Evolutionary conservation across 1,139 yeast genomes (phyloP).

Genomic region (Hansenula lynferdii): DNA sequence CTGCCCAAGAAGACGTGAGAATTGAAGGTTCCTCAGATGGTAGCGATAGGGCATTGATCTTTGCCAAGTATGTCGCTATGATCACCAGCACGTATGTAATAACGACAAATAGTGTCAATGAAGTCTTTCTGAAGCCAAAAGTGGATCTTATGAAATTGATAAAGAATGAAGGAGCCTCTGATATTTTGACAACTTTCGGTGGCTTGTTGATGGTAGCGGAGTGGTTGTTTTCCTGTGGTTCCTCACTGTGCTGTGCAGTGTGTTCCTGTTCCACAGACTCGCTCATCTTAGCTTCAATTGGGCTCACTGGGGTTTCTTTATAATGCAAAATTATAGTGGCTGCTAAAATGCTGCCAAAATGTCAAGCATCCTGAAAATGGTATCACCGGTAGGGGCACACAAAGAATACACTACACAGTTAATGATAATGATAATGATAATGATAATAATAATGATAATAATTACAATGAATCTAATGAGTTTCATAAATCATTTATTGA

Average conservation of each 20-base stretch:
- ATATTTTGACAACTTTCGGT: neutral
- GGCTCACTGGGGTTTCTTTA: neutral
- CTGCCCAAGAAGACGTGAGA: slow-evolving; percentile 56
- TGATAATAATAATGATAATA: no score
- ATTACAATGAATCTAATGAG: no score
- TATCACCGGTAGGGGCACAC: no score
- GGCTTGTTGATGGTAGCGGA: slow-evolving; percentile 3
- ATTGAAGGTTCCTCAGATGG: slow-evolving; percentile 37
- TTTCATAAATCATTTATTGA: no score
- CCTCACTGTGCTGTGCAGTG: neutral
- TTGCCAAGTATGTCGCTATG: slow-evolving; percentile 27
- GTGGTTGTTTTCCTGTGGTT: neutral
- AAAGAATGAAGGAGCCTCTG: slow-evolving; percentile 9
- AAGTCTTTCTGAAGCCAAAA: slow-evolving; percentile 59
- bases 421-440: no score
- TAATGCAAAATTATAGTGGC: no score
- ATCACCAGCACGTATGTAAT: slow-evolving; percentile 35
- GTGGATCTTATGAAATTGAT: slow-evolving; percentile 12
- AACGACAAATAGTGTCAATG: slow-evolving; percentile 46
- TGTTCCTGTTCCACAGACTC: neutral
- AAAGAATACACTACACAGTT: no score
- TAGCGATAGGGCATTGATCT: slow-evolving; percentile 33
- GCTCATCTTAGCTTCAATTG: neutral
- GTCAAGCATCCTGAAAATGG: no score
- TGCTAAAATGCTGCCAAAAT: no score